Base-by-base conservation (phyloP, 176 grass and related monocot genomes). In the Bothriochloa decipiens region DNA sequence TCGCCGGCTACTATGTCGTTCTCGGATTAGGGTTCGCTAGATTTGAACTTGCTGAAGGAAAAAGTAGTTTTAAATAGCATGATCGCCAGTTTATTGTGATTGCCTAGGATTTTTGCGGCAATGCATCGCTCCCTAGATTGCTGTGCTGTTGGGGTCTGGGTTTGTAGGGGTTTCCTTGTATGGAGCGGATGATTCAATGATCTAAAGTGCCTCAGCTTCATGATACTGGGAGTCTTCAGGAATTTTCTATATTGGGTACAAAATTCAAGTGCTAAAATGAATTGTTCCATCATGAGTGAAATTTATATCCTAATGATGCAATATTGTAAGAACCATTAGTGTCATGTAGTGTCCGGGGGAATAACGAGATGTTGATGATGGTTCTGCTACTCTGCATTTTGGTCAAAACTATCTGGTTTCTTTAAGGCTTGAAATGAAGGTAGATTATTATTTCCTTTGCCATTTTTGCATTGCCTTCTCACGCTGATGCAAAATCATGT, bases 1-100 rank as follows among this genome's bases (percentile, higher is more conserved):
- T 55, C 75, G 36, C 14, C 29, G 26, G 46, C 45, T 46, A 9
- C 15, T 29, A 11, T 52, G 40, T 25, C 42, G 37, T 50, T 62
- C 3, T 41, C 12, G 11, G 46, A 61, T 87, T 83, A 79, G 84
- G 84, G 67, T 86, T 90, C 78, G 26, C 74, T 52, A 18, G n/a
- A 75, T 74, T 86, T 67, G 27, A 86, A 15, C 2, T 72, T 8
- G 25, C 3, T 39, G 58, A 62, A 26, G 33, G 57, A 28, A 58
- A 61, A 74, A 26, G 25, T 72, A 35, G 45, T 25, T 33, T 76
- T 39, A 16, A 11, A 47, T 18, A 25, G 29, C 27, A 50, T 40
- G n/a, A 42, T 90, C 65, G 15, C 11, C 43, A 0, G 25, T 57
- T 14, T 70, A 8, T 64, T 63, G 63, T 50, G 12, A 20, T 39